Base-by-base conservation (phyloP, 2,329 filamentous ascomycete genomes). In the Xylaria sp. region DNA sequence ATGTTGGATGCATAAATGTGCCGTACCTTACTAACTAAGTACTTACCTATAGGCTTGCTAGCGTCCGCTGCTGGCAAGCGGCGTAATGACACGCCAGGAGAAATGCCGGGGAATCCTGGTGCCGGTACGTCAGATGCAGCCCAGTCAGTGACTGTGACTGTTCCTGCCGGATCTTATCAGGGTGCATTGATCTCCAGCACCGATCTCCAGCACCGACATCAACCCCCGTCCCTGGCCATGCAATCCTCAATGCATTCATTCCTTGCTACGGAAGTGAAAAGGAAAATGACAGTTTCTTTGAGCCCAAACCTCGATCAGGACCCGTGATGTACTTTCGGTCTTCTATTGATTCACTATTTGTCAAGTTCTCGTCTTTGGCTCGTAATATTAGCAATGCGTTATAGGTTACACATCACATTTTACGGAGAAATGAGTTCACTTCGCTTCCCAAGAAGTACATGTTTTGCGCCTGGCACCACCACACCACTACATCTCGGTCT, bases 401-500 rank as follows among this genome's bases (percentile, higher is more conserved):
- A 63, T 69, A 66, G 37, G 66, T 63, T 65, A 69, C 61, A 68
- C 55, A 60, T 71, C 67, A 68, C 67, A 59, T 65, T 65, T 59
- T 5, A 51, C 25, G n/a, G 29, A 40, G 42, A 40, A 58, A 57
- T 16, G 25, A 27, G 25, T 60, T 47, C 54, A 63, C 67, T 61
- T 71, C 42, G 61, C 64, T 69, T 69, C 61, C 23, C 59, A n/a
- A n/a, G 37, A 29, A 25, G 23, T 25, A 29, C n/a, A n/a, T 62
- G 35, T 35, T 60, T 54, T 53, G 57, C 21, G 37, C 62, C 32
- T 21, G 25, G 40, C 37, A 59, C 35, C 62, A 60, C 64, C 55
- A 65, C 55, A 65, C 65, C 65, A 67, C 54, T 60, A 59, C 48
- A 35, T 21, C 48, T 63, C 50, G 51, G 47, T 42, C 53, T 65